phyloP scores from a whole-genome alignment of 2,329 filamentous ascomycete genomes.

The Sphaerulina musiva region DNA sequence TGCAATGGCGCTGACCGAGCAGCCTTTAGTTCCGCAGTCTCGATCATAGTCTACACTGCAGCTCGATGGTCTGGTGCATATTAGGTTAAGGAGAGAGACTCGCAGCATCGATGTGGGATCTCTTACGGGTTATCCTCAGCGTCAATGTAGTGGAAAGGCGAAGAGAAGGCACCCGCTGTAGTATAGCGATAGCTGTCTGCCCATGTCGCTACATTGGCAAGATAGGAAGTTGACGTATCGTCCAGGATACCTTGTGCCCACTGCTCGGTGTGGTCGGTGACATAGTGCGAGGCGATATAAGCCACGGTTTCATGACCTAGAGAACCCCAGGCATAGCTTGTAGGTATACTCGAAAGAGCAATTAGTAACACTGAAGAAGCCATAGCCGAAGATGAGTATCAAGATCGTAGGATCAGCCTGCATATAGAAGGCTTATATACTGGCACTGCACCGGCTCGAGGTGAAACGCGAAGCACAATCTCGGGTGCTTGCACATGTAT shows the following conservation, averaged over 20 bases:
- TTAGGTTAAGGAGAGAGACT: not conserved
- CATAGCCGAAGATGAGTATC: not conserved
- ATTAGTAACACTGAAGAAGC: not conserved
- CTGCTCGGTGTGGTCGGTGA: conserved; percentile 39
- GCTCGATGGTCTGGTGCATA: not conserved
- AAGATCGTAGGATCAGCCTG: not conserved
- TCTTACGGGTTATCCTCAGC: conserved; percentile 43
- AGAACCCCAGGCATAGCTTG: conserved; percentile 43
- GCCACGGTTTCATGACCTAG: conserved; percentile 51
- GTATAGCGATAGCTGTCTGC: conserved; percentile 48
- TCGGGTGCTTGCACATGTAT: not conserved
- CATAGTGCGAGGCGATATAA: conserved; percentile 47
- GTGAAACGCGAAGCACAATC: not conserved
- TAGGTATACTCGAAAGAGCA: not conserved
- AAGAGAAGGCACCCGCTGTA: conserved; percentile 44
- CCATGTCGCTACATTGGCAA: conserved; percentile 50
- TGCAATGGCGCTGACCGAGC: conserved; percentile 48
- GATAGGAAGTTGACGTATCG: conserved; percentile 41
- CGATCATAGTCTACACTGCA: conserved; percentile 47
- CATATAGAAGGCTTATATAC: not conserved
- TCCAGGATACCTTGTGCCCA: conserved; percentile 43
- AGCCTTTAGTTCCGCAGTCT: conserved; percentile 49
- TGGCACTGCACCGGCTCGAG: not conserved
- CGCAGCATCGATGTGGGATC: conserved; percentile 4
- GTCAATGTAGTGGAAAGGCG: conserved; percentile 48